phyloP scores from a whole-genome alignment of 345 rosid species.

The Eucalyptus lansdowneana region DNA sequence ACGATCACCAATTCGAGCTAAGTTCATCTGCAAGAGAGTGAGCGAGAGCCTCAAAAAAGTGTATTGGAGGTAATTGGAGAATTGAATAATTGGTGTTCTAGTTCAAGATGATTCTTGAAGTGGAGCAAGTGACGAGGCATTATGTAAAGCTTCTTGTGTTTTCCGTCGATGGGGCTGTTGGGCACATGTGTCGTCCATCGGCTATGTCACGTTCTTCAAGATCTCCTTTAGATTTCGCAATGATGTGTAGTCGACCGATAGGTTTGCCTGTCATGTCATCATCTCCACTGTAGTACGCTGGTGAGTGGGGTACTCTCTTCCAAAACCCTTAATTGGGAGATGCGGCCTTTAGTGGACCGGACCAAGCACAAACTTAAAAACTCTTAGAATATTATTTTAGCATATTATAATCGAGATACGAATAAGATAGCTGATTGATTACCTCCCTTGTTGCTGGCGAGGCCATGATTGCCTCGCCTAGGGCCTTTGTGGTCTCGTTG shows the following conservation, averaged over 20 bases:
- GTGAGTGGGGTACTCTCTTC: too few species aligned
- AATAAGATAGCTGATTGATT: fast-evolving
- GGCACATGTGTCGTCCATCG: neutral
- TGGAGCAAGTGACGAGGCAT: neutral
- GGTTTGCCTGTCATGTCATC: too few species aligned
- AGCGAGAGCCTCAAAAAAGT: too few species aligned
- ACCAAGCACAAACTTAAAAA: fast-evolving
- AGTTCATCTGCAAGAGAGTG: neutral
- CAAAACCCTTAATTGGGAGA: too few species aligned
- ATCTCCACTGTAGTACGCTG: too few species aligned
- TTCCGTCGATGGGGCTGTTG: neutral
- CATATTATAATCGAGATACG: fast-evolving
- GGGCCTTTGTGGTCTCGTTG: neutral
- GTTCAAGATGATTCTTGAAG: neutral
- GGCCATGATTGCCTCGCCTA: neutral
- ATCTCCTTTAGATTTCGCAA: too few species aligned
- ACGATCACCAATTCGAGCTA: neutral
- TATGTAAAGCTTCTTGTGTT: neutral
- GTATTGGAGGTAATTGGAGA: neutral
- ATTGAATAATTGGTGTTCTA: neutral
- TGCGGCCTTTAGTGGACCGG: fast-evolving
- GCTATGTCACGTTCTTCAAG: neutral
- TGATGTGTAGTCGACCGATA: too few species aligned
- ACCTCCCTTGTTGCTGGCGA: fast-evolving
- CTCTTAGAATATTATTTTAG: fast-evolving